Conservation (phyloP, 2,329 filamentous ascomycete genomes). For the Ophiostoma pallidulum region DNA sequence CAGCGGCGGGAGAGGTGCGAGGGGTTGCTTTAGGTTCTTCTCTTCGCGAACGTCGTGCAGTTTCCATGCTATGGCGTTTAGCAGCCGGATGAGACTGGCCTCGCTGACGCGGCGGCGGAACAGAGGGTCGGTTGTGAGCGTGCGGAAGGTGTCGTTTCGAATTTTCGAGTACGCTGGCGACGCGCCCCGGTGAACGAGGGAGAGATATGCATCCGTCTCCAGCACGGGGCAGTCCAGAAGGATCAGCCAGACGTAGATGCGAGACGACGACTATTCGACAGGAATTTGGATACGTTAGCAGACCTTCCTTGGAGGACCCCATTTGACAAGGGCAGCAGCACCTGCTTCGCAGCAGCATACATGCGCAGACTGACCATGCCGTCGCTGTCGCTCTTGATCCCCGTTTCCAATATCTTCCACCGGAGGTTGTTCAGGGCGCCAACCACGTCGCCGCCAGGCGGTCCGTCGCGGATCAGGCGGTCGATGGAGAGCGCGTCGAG, state of each 20-base stretch:
- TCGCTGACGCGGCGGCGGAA: conserved; percentile 94
- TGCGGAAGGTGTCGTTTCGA: conserved; percentile 95
- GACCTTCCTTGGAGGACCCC: too few species aligned
- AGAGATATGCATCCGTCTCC: conserved; percentile 78
- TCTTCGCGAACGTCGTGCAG: conserved; percentile 67
- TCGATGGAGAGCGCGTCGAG: conserved; percentile 58
- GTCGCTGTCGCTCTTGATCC: conserved; percentile 65
- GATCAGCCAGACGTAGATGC: conserved; percentile 94
- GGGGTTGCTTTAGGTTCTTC: conserved; percentile 10
- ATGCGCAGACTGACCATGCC: conserved; percentile 66
- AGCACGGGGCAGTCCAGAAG: conserved; percentile 81
- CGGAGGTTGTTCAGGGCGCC: conserved; percentile 61
- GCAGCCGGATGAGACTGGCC: conserved; percentile 82
- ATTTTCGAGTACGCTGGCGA: conserved; percentile 96
- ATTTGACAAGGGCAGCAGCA: too few species aligned
- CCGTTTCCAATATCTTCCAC: conserved; percentile 64
- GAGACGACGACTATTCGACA: conserved; percentile 62
- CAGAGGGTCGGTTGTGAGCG: conserved; percentile 89
- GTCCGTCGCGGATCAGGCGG: conserved; percentile 69
- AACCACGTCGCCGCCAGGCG: conserved; percentile 58
- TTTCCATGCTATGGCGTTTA: conserved; percentile 93
- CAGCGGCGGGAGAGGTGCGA: too few species aligned
- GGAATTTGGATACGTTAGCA: neutral
- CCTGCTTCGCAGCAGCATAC: neutral
- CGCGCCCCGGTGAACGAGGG: conserved; percentile 82